Conservation (phyloP, 306 rosid species). For the Neltuma alba region DNA sequence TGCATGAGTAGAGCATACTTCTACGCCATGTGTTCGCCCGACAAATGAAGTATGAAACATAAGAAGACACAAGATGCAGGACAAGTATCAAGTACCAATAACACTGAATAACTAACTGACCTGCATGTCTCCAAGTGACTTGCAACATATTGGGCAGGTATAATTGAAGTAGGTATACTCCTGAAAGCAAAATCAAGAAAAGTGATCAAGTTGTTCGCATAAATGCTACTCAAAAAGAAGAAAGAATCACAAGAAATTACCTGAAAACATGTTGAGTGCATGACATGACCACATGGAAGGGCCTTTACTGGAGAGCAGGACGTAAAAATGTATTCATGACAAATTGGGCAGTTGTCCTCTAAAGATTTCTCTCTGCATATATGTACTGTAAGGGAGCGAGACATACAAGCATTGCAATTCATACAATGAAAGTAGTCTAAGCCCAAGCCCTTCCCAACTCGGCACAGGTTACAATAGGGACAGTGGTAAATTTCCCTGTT, state of each 20-base stretch:
- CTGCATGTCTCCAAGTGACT: constrained; percentile 98
- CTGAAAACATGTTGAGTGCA: constrained; percentile 93
- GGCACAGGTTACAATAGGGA: constrained; percentile 93
- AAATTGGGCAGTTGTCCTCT: constrained; percentile 90
- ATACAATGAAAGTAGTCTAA: constrained; percentile 93
- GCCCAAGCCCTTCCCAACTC: constrained; percentile 95
- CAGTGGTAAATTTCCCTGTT: constrained; percentile 96
- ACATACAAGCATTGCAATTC: constrained; percentile 97
- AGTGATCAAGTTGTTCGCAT: constrained; percentile 35
- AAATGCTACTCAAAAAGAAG: background rate
- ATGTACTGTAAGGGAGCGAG: constrained; percentile 68
- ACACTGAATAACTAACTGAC: constrained; percentile 52
- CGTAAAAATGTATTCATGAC: constrained; percentile 93
- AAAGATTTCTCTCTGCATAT: constrained; percentile 84
- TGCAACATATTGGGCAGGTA: constrained; percentile 92
- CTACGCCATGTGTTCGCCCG: constrained; percentile 13
- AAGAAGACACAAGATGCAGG: constrained; percentile 12
- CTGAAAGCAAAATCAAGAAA: constrained; percentile 55
- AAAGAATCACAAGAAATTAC: constrained; percentile 45
- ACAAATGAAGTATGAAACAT: constrained; percentile 25
- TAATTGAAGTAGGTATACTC: constrained; percentile 75
- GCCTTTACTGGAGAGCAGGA: constrained; percentile 76
- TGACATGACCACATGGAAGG: constrained; percentile 89
- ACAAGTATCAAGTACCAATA: constrained; percentile 24
- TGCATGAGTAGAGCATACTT: background rate